These are phyloP conservation scores for Saprolegnia parasitica DNA, from an alignment of 352 stramenopile genomes.

Conservation along the genomic window DNA sequence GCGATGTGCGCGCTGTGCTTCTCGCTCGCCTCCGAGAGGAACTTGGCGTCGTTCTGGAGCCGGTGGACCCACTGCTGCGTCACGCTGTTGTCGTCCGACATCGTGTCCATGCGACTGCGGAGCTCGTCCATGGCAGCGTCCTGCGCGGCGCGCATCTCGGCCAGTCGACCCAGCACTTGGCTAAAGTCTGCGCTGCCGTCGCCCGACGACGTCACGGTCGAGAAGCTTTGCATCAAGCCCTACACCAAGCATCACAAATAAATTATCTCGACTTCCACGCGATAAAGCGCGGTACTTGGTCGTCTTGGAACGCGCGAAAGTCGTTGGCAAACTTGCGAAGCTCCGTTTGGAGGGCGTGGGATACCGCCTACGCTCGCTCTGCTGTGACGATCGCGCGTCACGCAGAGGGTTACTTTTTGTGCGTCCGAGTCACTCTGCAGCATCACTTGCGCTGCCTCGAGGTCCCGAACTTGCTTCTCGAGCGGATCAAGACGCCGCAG, in stretches of 20 bases:
- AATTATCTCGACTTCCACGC: background rate
- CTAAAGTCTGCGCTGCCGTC: constrained; percentile 4
- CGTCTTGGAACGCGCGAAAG: constrained; percentile 13
- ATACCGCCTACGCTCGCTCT: background rate
- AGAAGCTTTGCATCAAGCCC: constrained; percentile 24
- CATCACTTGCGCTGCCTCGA: background rate
- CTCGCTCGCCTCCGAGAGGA: background rate
- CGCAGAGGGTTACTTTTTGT: constrained; percentile 3
- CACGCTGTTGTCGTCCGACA: background rate
- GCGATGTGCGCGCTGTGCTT: background rate
- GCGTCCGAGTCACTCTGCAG: constrained; percentile 10
- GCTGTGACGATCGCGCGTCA: background rate
- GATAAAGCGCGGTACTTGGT: constrained; percentile 12
- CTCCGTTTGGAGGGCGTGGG: constrained; percentile 16
- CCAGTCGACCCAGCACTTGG: constrained; percentile 19
- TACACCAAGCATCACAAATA: constrained; percentile 4
- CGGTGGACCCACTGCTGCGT: background rate
- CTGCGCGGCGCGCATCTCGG: constrained; percentile 22
- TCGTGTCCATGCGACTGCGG: background rate
- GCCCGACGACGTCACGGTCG: background rate
- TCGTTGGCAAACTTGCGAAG: constrained; percentile 17
- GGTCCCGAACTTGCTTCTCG: constrained; percentile 1
- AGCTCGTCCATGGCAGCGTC: background rate
- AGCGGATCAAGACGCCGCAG: background rate
- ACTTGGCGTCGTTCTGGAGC: background rate